A percentile compares a stretch with the other conserved stretches of the same genome.
Conservation (phyloP, 2,329 filamentous ascomycete genomes). For the Chlorencoelia australis region DNA sequence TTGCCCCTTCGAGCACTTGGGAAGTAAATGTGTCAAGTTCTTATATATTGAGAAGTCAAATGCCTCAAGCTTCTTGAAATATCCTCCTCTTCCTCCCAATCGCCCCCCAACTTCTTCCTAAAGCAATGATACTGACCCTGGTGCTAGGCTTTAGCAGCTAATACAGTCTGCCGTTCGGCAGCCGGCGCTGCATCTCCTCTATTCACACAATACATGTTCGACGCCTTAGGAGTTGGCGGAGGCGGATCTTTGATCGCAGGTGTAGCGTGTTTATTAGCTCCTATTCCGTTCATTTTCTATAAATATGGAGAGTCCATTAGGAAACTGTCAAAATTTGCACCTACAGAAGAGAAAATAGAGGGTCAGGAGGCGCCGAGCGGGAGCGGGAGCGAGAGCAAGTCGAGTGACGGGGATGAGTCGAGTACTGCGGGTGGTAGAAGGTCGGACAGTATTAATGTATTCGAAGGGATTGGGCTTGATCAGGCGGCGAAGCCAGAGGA, state of each 20-base stretch:
- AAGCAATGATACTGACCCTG: too few species aligned
- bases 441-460: conserved; percentile 2
- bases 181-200: conserved; percentile 57
- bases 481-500: conserved; percentile 6
- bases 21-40: too few species aligned
- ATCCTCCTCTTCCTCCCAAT: too few species aligned
- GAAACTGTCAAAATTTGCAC: conserved; percentile 24
- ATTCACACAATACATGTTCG: conserved; percentile 40
- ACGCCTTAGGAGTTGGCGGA: conserved; percentile 40
- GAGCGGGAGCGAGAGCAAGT: too few species aligned
- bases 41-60: too few species aligned
- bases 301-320: conserved; percentile 22
- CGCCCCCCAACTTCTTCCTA: too few species aligned
- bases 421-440: too few species aligned
- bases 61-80: too few species aligned
- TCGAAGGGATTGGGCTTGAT: conserved; percentile 4
- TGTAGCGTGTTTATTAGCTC: conserved; percentile 32
- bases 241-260: conserved; percentile 39
- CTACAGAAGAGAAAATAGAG: conserved; percentile 9
- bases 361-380: background rate
- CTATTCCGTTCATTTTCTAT: conserved; percentile 25
- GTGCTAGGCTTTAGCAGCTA: conserved; percentile 54
- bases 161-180: conserved; percentile 48
- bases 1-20: too few species aligned
- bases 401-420: too few species aligned